A percentile compares a stretch with the other conserved stretches of the same genome.
Conservation (phyloP, 768 basidiomycete species). For the Pholiota microspora region DNA sequence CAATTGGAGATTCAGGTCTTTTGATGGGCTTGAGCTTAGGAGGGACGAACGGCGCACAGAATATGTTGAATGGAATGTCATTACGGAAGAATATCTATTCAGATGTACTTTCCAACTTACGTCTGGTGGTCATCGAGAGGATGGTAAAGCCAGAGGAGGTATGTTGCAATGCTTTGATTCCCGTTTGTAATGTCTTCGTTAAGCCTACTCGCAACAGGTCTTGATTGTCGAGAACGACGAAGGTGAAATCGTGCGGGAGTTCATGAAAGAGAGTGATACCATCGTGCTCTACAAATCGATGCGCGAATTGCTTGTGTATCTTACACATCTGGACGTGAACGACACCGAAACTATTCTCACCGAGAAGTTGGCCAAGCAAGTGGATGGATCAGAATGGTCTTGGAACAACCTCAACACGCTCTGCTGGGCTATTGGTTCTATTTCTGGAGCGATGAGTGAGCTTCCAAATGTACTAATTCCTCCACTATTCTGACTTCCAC, state of each 20-base stretch:
- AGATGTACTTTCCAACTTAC: conserved; percentile 90
- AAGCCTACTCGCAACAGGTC: conserved; percentile 50
- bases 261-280: conserved; percentile 98
- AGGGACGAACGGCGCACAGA: conserved; percentile 57
- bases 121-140: conserved; percentile 94
- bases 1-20: conserved; percentile 81
- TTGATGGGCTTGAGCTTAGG: conserved; percentile 90
- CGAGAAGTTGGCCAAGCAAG: conserved; percentile 96
- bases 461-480: conserved; percentile 19
- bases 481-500: conserved; percentile 1
- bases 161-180: conserved; percentile 21
- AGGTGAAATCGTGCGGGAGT: conserved; percentile 98
- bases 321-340: conserved; percentile 93
- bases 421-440: conserved; percentile 99
- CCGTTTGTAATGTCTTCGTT: not conserved
- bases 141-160: conserved; percentile 99
- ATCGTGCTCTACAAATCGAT: conserved; percentile 99
- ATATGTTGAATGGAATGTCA: conserved; percentile 73
- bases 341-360: conserved; percentile 98
- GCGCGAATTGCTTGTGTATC: conserved; percentile 96
- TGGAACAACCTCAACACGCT: conserved; percentile 99
- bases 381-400: conserved; percentile 97
- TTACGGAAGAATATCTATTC: conserved; percentile 93
- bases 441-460: conserved; percentile 98
- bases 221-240: conserved; percentile 99